Base-by-base conservation (phyloP, 1,284 basidiomycete species). In the Volvariella surrecta region DNA sequence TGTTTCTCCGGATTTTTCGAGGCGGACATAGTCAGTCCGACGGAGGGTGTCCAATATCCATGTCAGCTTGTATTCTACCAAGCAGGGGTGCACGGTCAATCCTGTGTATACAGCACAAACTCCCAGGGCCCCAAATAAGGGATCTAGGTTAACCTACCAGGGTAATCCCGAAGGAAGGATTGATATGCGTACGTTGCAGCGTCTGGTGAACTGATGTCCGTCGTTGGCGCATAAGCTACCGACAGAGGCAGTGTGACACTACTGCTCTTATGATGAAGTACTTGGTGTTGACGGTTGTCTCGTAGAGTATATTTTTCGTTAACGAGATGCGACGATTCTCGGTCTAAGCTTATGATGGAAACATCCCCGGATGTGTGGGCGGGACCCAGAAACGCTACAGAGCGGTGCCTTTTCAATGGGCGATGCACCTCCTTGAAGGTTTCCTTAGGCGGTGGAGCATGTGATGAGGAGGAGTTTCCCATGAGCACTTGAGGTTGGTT, bases 11-110 rank as follows among this genome's bases (percentile, higher is more conserved):
- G 63, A 61, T 13, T 67, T 70, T 48, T 80, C 76, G 32, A 88
- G 67, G 42, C 85, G 63, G 4, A 70, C 55, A 52, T 78, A 86
- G 57, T 89, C 84, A n/a, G 70, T 77, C 49, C 72, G 68, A 39
- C 86, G 73, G 22, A 89, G 72, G 0, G 76, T 71, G 54, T 89
- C 85, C 44, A 89, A 59, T 44, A 75, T 77, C 77, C 77, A 79
- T 10, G 76, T 80, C 13, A 65, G 62, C 43, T 69, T 69, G 48
- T 79, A 79, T 58, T 80, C 75, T 63, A 57, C 35, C 30, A 40
- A 49, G 22, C 37, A 15, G 39, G 24, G 3, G 24, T 6, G 11
- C 6, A 11, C 11, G 24, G 7, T 18, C n/a, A 20, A 20, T 37
- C 11, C 21, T 37, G 32, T 30, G 39, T 39, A 34, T 24, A 37